These are phyloP conservation scores for Globisporangium spiculum DNA, from an alignment of 352 stramenopile genomes.

Conservation along the genomic window DNA sequence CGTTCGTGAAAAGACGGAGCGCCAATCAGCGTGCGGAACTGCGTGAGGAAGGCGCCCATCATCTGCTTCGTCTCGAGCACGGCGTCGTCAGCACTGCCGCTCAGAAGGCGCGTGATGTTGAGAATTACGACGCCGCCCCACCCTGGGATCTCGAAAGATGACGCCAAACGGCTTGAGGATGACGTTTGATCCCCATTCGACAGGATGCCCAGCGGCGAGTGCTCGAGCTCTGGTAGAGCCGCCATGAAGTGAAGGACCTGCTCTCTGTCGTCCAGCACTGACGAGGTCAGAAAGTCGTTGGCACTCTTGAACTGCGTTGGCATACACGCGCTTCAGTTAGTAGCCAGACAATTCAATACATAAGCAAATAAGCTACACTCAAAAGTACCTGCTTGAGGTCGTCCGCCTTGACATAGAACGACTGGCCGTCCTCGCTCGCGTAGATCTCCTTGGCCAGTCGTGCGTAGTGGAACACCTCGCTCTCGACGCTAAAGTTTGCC, in stretches of 20 bases:
- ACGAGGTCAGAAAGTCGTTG: slow-evolving; percentile 69
- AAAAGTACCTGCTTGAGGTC: slow-evolving; percentile 66
- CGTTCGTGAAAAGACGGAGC: slow-evolving; percentile 51
- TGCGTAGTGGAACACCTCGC: slow-evolving; percentile 67
- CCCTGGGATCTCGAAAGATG: slow-evolving; percentile 67
- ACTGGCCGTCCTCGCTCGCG: slow-evolving; percentile 22
- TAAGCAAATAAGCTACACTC: background rate
- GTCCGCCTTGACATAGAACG: slow-evolving; percentile 47
- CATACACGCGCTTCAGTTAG: background rate
- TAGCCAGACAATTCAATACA: background rate
- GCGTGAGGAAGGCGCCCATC: slow-evolving; percentile 67
- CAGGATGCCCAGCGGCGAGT: slow-evolving; percentile 61
- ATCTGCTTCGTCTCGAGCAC: slow-evolving; percentile 38
- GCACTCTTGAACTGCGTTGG: slow-evolving; percentile 65
- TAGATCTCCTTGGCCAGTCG: slow-evolving; percentile 56
- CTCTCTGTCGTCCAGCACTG: slow-evolving; percentile 67
- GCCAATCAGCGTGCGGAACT: slow-evolving; percentile 61
- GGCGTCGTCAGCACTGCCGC: background rate
- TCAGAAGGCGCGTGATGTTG: slow-evolving; percentile 25
- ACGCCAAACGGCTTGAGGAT: slow-evolving; percentile 24
- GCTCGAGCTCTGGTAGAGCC: slow-evolving; percentile 40
- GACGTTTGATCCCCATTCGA: slow-evolving; percentile 8
- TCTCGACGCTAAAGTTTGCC: slow-evolving; percentile 71
- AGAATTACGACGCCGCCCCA: slow-evolving; percentile 68
- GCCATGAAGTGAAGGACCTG: slow-evolving; percentile 81